Conservation (phyloP, 805 yeast species). For the Hanseniaspora occidentalis region DNA sequence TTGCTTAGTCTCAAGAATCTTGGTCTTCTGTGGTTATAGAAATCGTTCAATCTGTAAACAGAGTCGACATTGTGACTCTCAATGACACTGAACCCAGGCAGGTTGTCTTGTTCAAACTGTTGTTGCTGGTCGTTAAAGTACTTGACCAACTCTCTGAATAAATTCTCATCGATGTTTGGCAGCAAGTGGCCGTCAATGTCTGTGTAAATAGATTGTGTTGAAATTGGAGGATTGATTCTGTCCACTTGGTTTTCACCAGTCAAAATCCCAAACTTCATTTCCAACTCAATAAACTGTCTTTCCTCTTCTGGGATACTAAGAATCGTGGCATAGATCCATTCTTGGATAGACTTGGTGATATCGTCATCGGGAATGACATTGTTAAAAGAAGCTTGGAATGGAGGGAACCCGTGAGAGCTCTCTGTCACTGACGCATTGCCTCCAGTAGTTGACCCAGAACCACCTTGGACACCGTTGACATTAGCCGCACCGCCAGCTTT, state of each 20-base stretch:
- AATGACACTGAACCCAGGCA: conserved; percentile 34
- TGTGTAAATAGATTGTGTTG: conserved; percentile 53
- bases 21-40: conserved; percentile 44
- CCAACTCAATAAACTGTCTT: conserved; percentile 53
- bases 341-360: conserved; percentile 66
- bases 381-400: conserved; percentile 33
- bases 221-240: conserved; percentile 51
- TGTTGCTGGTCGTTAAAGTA: conserved; percentile 40
- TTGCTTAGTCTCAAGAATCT: conserved; percentile 51
- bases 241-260: conserved; percentile 51
- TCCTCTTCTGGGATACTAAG: conserved; percentile 45
- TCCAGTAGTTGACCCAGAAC: conserved; percentile 22
- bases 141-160: conserved; percentile 43
- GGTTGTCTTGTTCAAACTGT: conserved; percentile 30
- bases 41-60: conserved; percentile 46
- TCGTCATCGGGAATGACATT: conserved; percentile 71
- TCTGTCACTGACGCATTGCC: conserved; percentile 25
- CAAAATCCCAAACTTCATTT: conserved; percentile 61
- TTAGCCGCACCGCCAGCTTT: conserved; percentile 13
- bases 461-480: too few species aligned
- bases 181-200: conserved; percentile 47
- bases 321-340: conserved; percentile 80
- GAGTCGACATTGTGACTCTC: conserved; percentile 54
- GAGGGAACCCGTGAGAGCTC: conserved; percentile 7
- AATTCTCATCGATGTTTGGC: conserved; percentile 51